Evolutionary conservation across 2,329 filamentous ascomycete species (phyloP), one percentile per base, ranked within the genome.

Genomic region (Fusarium avenaceum): DNA sequence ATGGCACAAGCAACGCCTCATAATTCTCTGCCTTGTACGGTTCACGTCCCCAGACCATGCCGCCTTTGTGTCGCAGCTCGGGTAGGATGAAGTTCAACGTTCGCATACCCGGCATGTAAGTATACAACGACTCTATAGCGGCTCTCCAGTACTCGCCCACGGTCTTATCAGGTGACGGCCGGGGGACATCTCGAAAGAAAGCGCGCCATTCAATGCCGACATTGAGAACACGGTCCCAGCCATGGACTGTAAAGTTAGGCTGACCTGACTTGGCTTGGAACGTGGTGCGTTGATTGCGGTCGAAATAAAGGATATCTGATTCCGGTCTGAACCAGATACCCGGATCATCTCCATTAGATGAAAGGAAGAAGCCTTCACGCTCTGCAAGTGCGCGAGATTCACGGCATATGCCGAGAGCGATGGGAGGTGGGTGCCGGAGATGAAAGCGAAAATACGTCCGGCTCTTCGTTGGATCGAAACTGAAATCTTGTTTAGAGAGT

Each of bases 181-280:
- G 74, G 1, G 75, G 71, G 1, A 73, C 72, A 39, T 77, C 72
- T 15, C 56, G 59, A 44, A 74, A 73, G 56, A 76, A 72, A 22
- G 74, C 67, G 6, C 76, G 71, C 76, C 74, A 77, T 33, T 77
- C 71, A 6, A 76, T 32, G 0, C 74, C 75, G 2, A 75, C 65
- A n/a, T 78, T 62, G 20, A 70, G 60, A 0, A 76, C 70, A 20
- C 55, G 62, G 10, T 76, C 75, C 48, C 74, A 66, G 13, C 74
- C 70, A 1, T 54, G 22, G 1, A 76, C 48, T 3, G 47, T 48
- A 3, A 68, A 54, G 9, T 55, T 56, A 19, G 44, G 50, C 24
- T 62, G 61, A 15, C 50, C 35, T 3, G 57, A 48, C 42, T 63
- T 71, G 10, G 58, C 33, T 7, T 68, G 54, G 7, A 75, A 57